A percentile compares a stretch with the other conserved stretches of the same genome.
These are phyloP conservation scores for Euphorbia celastroides DNA, from an alignment of 441 rosid species.

Conservation along the genomic window DNA sequence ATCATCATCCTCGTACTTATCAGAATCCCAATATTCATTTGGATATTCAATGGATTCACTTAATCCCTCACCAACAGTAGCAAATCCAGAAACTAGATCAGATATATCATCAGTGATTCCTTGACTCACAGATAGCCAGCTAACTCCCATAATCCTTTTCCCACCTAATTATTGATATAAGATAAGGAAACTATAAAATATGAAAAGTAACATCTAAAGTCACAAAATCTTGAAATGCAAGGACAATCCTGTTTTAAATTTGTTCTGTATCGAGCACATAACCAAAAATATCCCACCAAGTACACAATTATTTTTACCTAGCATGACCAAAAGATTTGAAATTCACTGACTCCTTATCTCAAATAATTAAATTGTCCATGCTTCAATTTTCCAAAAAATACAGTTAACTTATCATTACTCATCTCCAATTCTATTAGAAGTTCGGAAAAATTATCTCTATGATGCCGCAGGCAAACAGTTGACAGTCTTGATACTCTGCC, in stretches of 20 bases:
- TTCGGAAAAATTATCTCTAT: too few relatives aligned
- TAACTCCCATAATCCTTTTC: conserved; percentile 74
- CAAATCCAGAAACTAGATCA: conserved; percentile 96
- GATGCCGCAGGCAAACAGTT: neutral
- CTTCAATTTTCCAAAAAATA: neutral
- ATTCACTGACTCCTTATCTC: neutral
- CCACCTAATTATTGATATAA: conserved; percentile 47
- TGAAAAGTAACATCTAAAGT: neutral
- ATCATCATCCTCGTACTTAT: conserved; percentile 92
- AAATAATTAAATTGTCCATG: neutral
- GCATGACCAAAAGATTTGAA: neutral
- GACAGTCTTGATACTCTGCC: neutral
- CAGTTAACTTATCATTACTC: neutral
- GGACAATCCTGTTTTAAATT: neutral
- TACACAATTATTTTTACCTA: neutral
- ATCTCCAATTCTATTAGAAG: neutral
- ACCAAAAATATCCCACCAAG: neutral
- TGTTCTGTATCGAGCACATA: neutral
- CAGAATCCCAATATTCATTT: conserved; percentile 98
- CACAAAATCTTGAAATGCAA: neutral
- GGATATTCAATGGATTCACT: conserved; percentile 88
- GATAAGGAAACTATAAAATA: conserved; percentile 6
- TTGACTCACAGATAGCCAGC: conserved; percentile 95
- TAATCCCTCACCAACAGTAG: conserved; percentile 92
- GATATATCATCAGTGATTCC: conserved; percentile 94